These are phyloP conservation scores for Kodamaea neixiangensis DNA, from an alignment of 805 yeast species.

Conservation along the genomic window DNA sequence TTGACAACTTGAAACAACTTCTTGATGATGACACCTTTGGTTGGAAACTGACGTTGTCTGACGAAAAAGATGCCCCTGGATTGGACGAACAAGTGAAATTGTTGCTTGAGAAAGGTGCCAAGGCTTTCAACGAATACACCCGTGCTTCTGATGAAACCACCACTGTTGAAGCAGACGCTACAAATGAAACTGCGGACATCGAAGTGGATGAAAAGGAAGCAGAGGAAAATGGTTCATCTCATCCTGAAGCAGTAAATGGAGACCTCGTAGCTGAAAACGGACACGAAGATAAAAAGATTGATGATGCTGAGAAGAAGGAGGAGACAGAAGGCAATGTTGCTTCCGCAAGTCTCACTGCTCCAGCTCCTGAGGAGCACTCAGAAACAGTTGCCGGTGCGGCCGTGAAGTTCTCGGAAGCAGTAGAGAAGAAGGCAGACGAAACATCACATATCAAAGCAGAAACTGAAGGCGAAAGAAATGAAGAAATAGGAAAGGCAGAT, in stretches of 20 bases:
- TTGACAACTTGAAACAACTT: constrained; percentile 35
- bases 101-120: constrained; percentile 43
- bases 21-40: constrained; percentile 55
- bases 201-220: not conserved
- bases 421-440: not conserved
- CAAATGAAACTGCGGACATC: constrained; percentile 6
- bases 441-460: not conserved
- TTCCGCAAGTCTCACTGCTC: not conserved
- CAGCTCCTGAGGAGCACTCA: not conserved
- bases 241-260: not conserved
- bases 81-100: constrained; percentile 32
- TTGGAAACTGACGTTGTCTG: constrained; percentile 50
- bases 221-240: not conserved
- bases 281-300: not conserved
- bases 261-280: not conserved
- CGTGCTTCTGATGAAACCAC: constrained; percentile 11
- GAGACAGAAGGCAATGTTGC: not conserved
- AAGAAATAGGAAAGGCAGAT: constrained; percentile 1
- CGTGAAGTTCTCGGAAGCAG: not conserved
- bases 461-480: not conserved
- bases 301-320: not conserved
- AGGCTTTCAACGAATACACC: constrained; percentile 20
- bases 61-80: constrained; percentile 35
- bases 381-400: not conserved
- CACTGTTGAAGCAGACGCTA: constrained; percentile 12